phyloP scores from a whole-genome alignment of 768 basidiomycete species.

The Clitopilus passeckerianus region DNA sequence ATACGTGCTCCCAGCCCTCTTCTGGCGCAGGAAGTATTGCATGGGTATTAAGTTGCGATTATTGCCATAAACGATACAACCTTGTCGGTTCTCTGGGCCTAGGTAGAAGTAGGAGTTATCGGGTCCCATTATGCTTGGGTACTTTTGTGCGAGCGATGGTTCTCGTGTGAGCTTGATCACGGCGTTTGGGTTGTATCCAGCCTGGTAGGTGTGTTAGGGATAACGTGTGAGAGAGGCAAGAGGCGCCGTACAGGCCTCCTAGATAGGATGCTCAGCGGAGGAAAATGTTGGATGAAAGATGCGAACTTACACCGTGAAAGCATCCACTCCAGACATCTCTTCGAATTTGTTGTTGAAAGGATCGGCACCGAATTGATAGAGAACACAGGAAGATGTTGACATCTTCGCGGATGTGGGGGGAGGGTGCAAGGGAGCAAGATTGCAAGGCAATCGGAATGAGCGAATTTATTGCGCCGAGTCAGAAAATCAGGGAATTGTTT shows the following conservation, averaged over 20 bases:
- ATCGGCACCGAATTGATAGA: conserved; percentile 64
- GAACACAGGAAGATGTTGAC: conserved; percentile 30
- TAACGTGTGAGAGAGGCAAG: neutral
- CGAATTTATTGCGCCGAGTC: conserved; percentile 4
- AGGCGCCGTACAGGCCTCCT: neutral
- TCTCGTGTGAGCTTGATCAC: conserved; percentile 65
- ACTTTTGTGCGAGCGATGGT: conserved; percentile 58
- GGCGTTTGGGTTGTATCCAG: conserved; percentile 51
- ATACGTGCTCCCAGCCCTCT: conserved; percentile 60
- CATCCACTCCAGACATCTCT: conserved; percentile 57
- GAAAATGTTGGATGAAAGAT: conserved; percentile 4
- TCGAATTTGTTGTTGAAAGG: conserved; percentile 56
- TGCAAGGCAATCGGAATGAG: neutral
- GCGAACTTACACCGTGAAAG: conserved; percentile 61
- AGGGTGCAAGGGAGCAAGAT: neutral
- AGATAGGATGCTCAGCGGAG: neutral
- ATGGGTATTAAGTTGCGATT: conserved; percentile 50
- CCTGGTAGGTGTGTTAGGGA: conserved; percentile 26
- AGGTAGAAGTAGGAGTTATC: conserved; percentile 72
- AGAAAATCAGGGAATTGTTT: conserved; percentile 6
- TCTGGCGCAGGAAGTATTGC: conserved; percentile 51
- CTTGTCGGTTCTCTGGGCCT: conserved; percentile 56
- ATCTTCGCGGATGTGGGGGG: conserved; percentile 6
- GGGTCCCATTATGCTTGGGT: conserved; percentile 77
- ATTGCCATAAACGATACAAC: conserved; percentile 68